Evolutionary conservation across 73 alveolate species (phyloP).

Genomic region (Diophrys appendiculata): DNA sequence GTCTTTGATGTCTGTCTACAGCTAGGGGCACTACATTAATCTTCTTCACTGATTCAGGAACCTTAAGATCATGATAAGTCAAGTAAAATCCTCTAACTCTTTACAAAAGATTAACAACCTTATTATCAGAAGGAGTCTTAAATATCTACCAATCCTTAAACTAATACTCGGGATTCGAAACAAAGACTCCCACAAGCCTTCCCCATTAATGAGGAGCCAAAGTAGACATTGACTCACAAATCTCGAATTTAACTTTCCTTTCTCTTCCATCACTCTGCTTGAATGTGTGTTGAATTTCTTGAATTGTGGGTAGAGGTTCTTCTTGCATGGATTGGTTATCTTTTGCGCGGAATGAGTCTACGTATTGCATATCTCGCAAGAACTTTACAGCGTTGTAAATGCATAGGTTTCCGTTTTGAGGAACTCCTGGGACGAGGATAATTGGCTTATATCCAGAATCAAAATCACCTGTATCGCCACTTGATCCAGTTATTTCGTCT

Average conservation of each 20-base stretch:
- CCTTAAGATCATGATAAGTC: neutral
- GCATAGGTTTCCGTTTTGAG: too few species aligned
- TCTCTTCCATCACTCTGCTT: neutral
- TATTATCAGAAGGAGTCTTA: neutral
- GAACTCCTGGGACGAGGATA: too few species aligned
- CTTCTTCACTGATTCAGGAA: neutral
- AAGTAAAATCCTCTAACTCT: neutral
- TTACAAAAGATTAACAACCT: neutral
- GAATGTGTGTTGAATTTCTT: neutral
- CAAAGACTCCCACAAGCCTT: neutral
- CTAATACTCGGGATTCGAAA: neutral
- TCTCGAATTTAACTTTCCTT: neutral
- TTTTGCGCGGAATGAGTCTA: too few species aligned
- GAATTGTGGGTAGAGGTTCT: neutral
- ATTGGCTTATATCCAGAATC: too few species aligned
- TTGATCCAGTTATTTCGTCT: neutral
- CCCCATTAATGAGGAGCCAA: neutral
- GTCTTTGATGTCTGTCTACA: neutral
- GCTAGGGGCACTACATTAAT: neutral
- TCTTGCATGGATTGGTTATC: too few species aligned
- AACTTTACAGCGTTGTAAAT: too few species aligned
- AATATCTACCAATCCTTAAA: neutral
- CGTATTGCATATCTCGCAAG: too few species aligned
- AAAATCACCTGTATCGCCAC: too few species aligned
- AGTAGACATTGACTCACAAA: neutral